phyloP scores from a whole-genome alignment of 495 filamentous ascomycete species.

The Podospora pseudopauciseta region DNA sequence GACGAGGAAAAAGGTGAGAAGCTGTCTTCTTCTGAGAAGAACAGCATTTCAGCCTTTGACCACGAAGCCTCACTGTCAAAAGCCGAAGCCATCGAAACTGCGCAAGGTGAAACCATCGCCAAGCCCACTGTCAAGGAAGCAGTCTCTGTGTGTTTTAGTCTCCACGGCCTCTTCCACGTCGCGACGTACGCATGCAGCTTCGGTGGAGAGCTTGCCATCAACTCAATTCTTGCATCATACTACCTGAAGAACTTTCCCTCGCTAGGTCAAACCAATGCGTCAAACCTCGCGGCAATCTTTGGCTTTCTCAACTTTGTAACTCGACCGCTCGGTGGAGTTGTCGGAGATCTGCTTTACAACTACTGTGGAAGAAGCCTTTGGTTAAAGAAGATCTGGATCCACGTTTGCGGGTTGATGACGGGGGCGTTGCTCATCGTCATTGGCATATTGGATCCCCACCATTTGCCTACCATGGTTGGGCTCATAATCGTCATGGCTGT shows the following conservation, averaged over 20 bases:
- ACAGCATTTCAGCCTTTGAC: not conserved
- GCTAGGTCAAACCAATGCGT: slow-evolving; percentile 68
- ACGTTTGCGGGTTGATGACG: slow-evolving; percentile 58
- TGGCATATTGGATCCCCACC: slow-evolving; percentile 59
- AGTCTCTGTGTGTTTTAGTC: slow-evolving; percentile 46
- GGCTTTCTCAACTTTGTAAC: slow-evolving; percentile 79
- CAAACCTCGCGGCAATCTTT: slow-evolving; percentile 85
- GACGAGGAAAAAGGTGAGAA: slow-evolving; percentile 9
- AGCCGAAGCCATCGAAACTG: slow-evolving; percentile 41
- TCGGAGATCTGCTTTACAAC: slow-evolving; percentile 70
- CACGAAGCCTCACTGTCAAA: not conserved
- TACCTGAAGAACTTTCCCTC: slow-evolving; percentile 72
- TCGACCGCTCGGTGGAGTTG: slow-evolving; percentile 69
- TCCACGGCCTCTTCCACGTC: slow-evolving; percentile 64
- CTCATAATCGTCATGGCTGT: slow-evolving; percentile 68
- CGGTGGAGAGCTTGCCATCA: slow-evolving; percentile 80
- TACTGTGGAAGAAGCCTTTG: slow-evolving; percentile 55
- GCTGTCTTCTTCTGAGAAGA: not conserved
- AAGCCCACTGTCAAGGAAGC: slow-evolving; percentile 62
- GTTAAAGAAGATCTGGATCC: slow-evolving; percentile 72
- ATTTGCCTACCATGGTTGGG: slow-evolving; percentile 66
- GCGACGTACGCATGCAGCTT: slow-evolving; percentile 82
- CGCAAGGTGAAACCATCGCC: slow-evolving; percentile 60
- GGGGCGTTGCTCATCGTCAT: slow-evolving; percentile 69
- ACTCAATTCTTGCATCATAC: slow-evolving; percentile 75